Base-by-base conservation (phyloP, 2,329 filamentous ascomycete species). In the Cryphonectria japonica region DNA sequence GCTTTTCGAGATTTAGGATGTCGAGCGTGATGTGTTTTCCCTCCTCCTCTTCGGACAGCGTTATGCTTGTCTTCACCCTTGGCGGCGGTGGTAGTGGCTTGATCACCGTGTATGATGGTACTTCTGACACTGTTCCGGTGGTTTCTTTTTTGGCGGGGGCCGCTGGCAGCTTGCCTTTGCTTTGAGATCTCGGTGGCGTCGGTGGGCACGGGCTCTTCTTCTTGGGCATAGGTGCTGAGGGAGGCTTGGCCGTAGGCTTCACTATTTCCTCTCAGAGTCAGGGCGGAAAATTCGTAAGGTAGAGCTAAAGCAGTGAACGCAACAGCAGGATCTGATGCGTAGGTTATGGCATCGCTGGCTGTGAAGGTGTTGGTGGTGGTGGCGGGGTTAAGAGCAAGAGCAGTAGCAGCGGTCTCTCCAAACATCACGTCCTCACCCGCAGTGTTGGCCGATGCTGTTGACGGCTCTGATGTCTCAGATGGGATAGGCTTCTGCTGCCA, bases 371-470 rank as follows among this genome's bases (percentile, higher is more conserved):
- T 16, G 19, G 57, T 63, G 32, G 57, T 26, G 46, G 46, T 46
- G 11, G 59, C 7, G 14, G 63, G 57, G n/a, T 60, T 8, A 50
- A 32, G 22, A 52, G 64, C n/a, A 61, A 59, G 37, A 57, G 65
- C 65, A 67, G 52, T 32, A 43, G 64, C 52, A 68, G 60, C n/a
- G 50, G 34, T 52, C 39, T 68, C 50, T 70, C 19, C 26, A 62
- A 70, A 54, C 57, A 67, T 52, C 68, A 66, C 41, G 41, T 37
- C 64, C 64, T 72, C 68, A 72, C 71, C 69, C 66, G 60, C 54
- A 61, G 59, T 67, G 41, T 63, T 66, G 22, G 60, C 62, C 26
- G 61, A 34, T 37, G 50, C 34, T 60, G 61, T 26, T 43, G 57
- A 54, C 59, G 69, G 41, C 52, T 37, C 43, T 32, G 62, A 14